Evolutionary conservation across 2,329 filamentous ascomycete genomes (phyloP).

Genomic region (Graphiopsis chlorocephala): DNA sequence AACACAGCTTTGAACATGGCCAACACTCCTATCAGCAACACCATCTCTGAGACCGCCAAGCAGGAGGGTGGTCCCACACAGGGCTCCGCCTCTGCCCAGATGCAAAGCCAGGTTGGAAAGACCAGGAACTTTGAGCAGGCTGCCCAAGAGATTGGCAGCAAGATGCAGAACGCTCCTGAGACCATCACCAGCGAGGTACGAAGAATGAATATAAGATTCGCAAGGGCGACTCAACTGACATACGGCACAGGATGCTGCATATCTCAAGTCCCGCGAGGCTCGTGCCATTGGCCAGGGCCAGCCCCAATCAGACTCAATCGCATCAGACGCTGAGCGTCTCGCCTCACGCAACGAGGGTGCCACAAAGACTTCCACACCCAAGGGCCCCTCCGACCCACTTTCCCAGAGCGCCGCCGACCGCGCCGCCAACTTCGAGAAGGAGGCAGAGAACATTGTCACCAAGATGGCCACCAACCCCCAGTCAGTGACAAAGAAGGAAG

Average conservation of each 20-base stretch:
- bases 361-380: constrained; percentile 16
- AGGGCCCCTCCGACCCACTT: constrained; percentile 21
- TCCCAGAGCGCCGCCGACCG: constrained; percentile 34
- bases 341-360: constrained; percentile 33
- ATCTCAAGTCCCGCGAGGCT: constrained; percentile 42
- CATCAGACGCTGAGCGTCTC: constrained; percentile 40
- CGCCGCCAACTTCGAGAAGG: constrained; percentile 33
- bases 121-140: constrained; percentile 30
- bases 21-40: constrained; percentile 20
- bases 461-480: constrained; percentile 36
- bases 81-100: constrained; percentile 33
- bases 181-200: constrained; percentile 35
- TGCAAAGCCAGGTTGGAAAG: constrained; percentile 35
- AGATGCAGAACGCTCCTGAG: constrained; percentile 31
- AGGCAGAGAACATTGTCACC: constrained; percentile 28
- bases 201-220: neutral
- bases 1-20: constrained; percentile 6
- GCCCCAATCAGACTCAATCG: constrained; percentile 33
- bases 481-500: constrained; percentile 35
- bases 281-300: constrained; percentile 31
- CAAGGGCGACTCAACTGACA: neutral
- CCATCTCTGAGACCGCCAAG: constrained; percentile 35
- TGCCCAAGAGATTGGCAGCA: constrained; percentile 28
- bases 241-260: constrained; percentile 37
- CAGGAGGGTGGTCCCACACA: constrained; percentile 33